Base-by-base conservation (phyloP, 768 basidiomycete genomes). In the Agaricus bisporus region DNA sequence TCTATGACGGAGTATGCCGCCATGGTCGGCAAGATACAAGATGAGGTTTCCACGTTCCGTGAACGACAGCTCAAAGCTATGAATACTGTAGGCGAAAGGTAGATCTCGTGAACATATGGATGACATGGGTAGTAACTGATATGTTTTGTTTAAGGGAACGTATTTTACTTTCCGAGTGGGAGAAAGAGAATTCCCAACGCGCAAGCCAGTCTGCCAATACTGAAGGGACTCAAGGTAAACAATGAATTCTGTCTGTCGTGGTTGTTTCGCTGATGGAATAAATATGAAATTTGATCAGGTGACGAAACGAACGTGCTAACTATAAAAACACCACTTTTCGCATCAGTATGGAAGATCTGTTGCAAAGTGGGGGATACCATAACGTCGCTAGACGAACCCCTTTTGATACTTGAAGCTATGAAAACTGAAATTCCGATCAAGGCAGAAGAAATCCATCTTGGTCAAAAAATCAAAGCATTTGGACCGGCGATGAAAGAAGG, bases 361-460 rank as follows among this genome's bases (percentile, higher is more conserved):
- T 72, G 73, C 41, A 59, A 62, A 0, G 62, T 70, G 4, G 78
- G 77, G 11, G 72, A 80, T 49, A 57, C 63, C 0, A 70, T 84
- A 41, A 45, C 62, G 3, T 67, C 74, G 0, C 66, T 68, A 2
- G 72, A 75, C 11, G 67, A 76, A 4, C 69, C 77, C 3, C 59
- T 83, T 36, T 45, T 80, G 29, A 70, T 81, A 17, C 70, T 85
- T 11, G 81, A 83, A 63, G 80, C 83, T 1, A 85, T 85, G 84
- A 85, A 86, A 65, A 82, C 78, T 0, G 81, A 82, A 59, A 75
- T 85, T 41, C 68, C 73, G 12, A 60, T 85, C 14, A 63, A 63
- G 47, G 76, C 78, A 0, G 74, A 77, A 0, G 70, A 75, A 15
- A 67, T 66, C 8, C 72, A 73, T 48, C 60, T 80, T 1, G 80